Base-by-base conservation (phyloP, 805 yeast genomes). In the Yarrowia deformans region DNA sequence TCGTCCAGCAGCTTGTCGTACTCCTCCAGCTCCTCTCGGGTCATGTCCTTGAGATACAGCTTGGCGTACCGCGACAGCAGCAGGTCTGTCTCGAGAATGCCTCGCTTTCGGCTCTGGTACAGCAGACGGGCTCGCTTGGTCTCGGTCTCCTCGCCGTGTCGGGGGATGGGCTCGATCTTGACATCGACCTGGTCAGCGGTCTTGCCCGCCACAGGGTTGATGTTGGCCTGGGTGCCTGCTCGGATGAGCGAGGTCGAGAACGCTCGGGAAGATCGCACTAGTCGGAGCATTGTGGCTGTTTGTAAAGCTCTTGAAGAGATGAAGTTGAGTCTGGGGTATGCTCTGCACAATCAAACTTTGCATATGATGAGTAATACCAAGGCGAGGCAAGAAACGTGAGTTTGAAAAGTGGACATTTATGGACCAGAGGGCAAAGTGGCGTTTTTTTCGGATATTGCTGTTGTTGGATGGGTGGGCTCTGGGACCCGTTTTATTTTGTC, bases 21-120 rank as follows among this genome's bases (percentile, higher is more conserved):
- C 78, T 95, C 98, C 58, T 87, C 89, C 68, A 95, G 81, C 79
- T 92, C 90, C 68, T 83, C 88, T 70, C 81, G 78, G 13, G 84
- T 81, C 82, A 95, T 84, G 0, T 76, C 75, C 46, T 83, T 79
- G 72, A 95, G 81, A 75, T 90, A 85, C 75, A 85, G 85, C 75
- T 92, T 87, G 35, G 98, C 97, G 79, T 93, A 95, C 70, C 93
- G 84, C 19, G 95, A 88, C 70, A 95, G 83, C 54, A 95, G 81
- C 74, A 95, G 81, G 77, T 95, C 99, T 7, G 97, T 89, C 77
- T 95, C 99, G 70, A 95, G 83, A 69, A 95, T 95, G 45, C 99
- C 99, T 77, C 99, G 86, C 79, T 95, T 95, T 72, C 99, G 85
- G 40, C 94, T 88, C 78, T 95, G 99, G 79, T 95, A 95, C 1